Evolutionary conservation across 805 yeast genomes (phyloP), one percentile per base, ranked within the genome.

Genomic region (Wickerhamomyces silvicola): DNA sequence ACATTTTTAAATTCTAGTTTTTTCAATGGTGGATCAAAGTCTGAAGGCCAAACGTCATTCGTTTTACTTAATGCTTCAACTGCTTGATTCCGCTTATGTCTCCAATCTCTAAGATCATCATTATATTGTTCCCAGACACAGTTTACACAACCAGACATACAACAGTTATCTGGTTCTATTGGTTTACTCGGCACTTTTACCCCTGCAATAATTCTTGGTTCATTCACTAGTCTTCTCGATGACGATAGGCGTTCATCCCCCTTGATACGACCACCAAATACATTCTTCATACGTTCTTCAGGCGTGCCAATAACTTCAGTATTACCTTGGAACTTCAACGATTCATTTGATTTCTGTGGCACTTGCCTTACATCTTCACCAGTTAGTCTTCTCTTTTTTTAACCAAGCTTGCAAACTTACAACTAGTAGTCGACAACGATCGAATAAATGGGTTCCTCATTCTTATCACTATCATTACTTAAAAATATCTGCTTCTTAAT

Each of bases 71-170:
- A 52, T 9, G 56, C 46, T 54, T 69, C 33, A 37, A 69, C 81
- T 0, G 95, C 96, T 35, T 65, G 54, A 23, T 57, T 59, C 13
- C 94, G 63, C 48, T 65, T 58, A 2, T 41, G 52, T 47, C 77
- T 75, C 95, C 96, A 92, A 21, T 85, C 85, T 41, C 75, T 78
- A 30, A 88, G 49, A 53, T 92, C 97, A 32, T 90, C 97, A 43
- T 81, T 79, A 54, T 75, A 90, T 33, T 84, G 61, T 47, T 88
- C 96, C 97, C 97, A 92, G 2, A 90, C 97, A 57, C 98, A 90
- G 57, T 90, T 87, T 19, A 85, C 78, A 57, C 98, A 90, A 2
- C 98, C 98, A 36, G 92, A 79, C 95, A 87, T 87, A 57, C 98
- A 90, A 56, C 98, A 90, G 56, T 90, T 87, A 46, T 88, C 95